phyloP scores from a whole-genome alignment of 202 grass and related monocot species.

The Tripidium arundinaceum region DNA sequence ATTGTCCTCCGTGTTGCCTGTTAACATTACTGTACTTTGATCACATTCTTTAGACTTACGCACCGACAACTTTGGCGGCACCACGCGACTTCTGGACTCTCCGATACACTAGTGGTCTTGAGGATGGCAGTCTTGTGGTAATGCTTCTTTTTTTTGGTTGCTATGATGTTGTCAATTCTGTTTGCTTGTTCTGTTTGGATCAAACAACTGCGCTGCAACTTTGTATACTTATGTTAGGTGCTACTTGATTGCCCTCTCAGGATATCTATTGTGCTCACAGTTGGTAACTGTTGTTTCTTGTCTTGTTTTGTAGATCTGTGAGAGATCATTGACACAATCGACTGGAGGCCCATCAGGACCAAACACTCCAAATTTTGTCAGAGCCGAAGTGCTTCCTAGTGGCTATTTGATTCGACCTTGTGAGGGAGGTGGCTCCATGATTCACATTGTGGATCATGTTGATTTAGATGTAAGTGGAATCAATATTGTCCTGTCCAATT shows the following conservation, averaged over 20 bases:
- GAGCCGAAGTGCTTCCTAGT: conserved; percentile 90
- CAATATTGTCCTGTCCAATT: neutral
- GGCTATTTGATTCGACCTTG: conserved; percentile 84
- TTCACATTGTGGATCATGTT: conserved; percentile 97
- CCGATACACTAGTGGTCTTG: conserved; percentile 88
- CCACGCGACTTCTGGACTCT: conserved; percentile 96
- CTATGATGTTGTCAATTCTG: neutral
- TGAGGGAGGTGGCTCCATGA: conserved; percentile 95
- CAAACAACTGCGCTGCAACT: neutral
- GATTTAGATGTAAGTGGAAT: conserved; percentile 75
- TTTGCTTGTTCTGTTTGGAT: conserved; percentile 11
- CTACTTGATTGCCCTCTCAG: neutral
- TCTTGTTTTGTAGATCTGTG: conserved; percentile 72
- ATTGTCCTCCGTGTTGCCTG: conserved; percentile 2
- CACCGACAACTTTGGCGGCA: conserved; percentile 85
- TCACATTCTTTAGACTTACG: conserved; percentile 62
- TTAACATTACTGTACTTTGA: conserved; percentile 20
- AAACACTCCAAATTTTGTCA: conserved; percentile 64
- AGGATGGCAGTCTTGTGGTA: conserved; percentile 99
- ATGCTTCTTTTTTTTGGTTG: neutral
- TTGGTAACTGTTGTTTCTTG: conserved; percentile 20
- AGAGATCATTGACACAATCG: conserved; percentile 82
- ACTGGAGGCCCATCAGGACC: conserved; percentile 80
- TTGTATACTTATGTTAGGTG: neutral
- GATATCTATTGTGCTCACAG: neutral